A percentile compares a stretch with the other conserved stretches of the same genome.
These are phyloP conservation scores for Diaporthe caulivora DNA, from an alignment of 2,329 filamentous ascomycete genomes.

Conservation along the genomic window DNA sequence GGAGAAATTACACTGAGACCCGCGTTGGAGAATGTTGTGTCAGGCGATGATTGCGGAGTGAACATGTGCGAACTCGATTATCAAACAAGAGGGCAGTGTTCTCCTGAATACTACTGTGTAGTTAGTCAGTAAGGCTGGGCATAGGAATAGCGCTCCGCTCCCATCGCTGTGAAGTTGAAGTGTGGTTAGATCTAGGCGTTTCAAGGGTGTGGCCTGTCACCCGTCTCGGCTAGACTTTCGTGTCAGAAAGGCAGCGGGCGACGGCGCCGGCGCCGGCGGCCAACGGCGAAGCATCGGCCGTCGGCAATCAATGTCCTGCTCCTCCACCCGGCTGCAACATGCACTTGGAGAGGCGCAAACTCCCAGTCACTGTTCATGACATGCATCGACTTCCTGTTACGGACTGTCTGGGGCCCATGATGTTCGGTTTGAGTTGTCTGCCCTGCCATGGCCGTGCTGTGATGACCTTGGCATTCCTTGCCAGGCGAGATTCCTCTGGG, in stretches of 20 bases:
- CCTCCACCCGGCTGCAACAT: neutral
- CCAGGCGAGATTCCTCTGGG: neutral
- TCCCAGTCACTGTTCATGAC: neutral
- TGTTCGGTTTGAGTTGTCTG: conserved; percentile 6
- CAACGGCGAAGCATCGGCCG: conserved; percentile 9
- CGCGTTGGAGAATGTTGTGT: neutral
- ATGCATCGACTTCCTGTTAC: conserved; percentile 23
- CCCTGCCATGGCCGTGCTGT: neutral
- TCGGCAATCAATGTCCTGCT: conserved; percentile 22
- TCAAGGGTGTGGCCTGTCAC: conserved; percentile 18
- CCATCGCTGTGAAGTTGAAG: neutral
- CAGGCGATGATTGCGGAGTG: neutral
- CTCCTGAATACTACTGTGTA: neutral
- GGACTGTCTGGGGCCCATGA: conserved; percentile 3
- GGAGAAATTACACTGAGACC: neutral
- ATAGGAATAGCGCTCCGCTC: neutral
- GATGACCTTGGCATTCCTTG: conserved; percentile 1
- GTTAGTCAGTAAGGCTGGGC: neutral
- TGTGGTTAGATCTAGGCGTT: neutral
- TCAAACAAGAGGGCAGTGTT: neutral
- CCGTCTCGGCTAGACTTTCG: conserved; percentile 25
- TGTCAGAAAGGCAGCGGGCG: conserved; percentile 6
- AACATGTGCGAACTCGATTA: neutral
- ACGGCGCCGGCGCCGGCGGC: conserved; percentile 13
- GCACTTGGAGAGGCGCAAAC: neutral